These are phyloP conservation scores for Aspergillus cejpii DNA, from an alignment of 2,329 filamentous ascomycete species.

Conservation along the genomic window DNA sequence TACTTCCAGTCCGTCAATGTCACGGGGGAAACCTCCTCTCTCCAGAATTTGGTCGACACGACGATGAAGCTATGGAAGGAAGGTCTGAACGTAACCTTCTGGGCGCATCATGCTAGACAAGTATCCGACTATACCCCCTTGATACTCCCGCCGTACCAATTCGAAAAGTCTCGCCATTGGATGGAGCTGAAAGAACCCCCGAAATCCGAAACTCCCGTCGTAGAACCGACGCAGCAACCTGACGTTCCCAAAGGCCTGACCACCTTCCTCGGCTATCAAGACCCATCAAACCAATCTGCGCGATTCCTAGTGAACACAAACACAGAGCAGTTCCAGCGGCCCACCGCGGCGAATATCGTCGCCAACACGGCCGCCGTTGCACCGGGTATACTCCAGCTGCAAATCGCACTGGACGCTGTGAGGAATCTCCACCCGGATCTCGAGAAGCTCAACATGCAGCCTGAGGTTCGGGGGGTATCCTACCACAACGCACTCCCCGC, in stretches of 20 bases:
- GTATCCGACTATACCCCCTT: conserved; percentile 20
- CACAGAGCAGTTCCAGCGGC: background rate
- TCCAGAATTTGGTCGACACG: conserved; percentile 19
- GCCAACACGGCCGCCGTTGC: conserved; percentile 34
- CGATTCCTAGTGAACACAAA: conserved; percentile 5
- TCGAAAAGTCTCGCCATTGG: conserved; percentile 39
- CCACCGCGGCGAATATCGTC: conserved; percentile 21
- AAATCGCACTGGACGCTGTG: conserved; percentile 31
- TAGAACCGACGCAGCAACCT: background rate
- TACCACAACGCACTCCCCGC: conserved; percentile 30
- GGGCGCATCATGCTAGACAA: conserved; percentile 34
- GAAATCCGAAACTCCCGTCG: conserved; percentile 1
- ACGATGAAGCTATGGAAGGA: conserved; percentile 38
- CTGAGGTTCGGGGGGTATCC: conserved; percentile 25
- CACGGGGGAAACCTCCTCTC: conserved; percentile 2
- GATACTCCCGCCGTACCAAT: conserved; percentile 41
- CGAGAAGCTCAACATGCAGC: conserved; percentile 10
- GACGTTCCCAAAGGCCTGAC: conserved; percentile 18
- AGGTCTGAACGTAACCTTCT: conserved; percentile 34
- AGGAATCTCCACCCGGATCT: conserved; percentile 27
- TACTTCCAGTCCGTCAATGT: conserved; percentile 16
- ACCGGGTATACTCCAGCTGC: conserved; percentile 38
- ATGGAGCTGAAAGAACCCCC: conserved; percentile 24
- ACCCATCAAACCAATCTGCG: conserved; percentile 12
- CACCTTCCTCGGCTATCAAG: conserved; percentile 27